Base-by-base conservation (phyloP, 176 grass and related monocot species). In the Lolium perenne region DNA sequence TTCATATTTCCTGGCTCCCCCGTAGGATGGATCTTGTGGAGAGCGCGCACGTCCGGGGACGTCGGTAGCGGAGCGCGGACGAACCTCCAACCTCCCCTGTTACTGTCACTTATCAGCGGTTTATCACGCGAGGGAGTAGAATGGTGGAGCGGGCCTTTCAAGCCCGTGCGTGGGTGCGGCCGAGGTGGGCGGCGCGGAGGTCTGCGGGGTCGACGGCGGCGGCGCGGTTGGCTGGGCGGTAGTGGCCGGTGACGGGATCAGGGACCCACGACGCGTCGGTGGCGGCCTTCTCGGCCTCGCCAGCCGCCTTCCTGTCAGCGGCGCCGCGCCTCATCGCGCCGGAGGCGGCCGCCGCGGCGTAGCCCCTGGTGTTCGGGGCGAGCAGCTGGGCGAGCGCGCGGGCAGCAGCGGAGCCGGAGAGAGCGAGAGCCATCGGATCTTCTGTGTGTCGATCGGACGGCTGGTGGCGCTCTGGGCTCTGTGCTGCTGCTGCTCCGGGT, bases 181-280 rank as follows among this genome's bases (percentile, higher is more conserved):
- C 81, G 69, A 95, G 91, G 55, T 87, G 88, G 20, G 59, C 87
- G 12, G 90, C 93, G 77, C 91, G 89, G 43, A 95, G 93, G 78
- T 95, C 93, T 61, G 93, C 93, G 17, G 93, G 82, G 82, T 95
- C 93, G 62, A 51, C 76, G 62, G 76, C 58, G 0, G 70, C 77
- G 6, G 65, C 38, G 40, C 76, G 80, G 77, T 89, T 95, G 57
- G 76, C 21, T 18, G 93, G 93, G 61, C 91, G 83, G 91, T 93
- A 95, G 86, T 95, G 89, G 0, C 93, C 93, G 2, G 91, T 95
- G 3, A 95, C 88, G 16, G 93, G 93, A 84, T 95, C 93, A 0
- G 93, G 93, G 6, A 93, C 80, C 93, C 93, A 95, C 1, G 93
- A 78, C 8, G 59, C 35, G 10, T 81, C 80, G 40, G 70, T 18